Conservation (phyloP, 1,284 basidiomycete species). For the Taiwanofungus camphoratus region DNA sequence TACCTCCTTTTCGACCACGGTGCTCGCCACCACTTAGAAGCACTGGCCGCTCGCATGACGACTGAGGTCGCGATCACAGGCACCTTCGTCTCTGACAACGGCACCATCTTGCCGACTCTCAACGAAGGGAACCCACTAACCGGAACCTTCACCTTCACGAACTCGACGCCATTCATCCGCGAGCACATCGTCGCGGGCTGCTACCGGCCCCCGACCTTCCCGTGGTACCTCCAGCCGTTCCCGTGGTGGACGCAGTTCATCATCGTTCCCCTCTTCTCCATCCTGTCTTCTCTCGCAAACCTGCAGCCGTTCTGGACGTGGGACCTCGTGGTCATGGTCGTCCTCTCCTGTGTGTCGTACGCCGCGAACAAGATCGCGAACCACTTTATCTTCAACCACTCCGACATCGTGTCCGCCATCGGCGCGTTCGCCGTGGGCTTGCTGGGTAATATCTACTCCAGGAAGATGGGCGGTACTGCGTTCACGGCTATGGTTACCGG, state of each 20-base stretch:
- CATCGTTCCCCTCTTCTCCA: conserved; percentile 80
- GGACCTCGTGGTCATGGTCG: conserved; percentile 78
- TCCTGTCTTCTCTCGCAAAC: conserved; percentile 70
- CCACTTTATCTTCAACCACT: conserved; percentile 81
- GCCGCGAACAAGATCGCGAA: conserved; percentile 76
- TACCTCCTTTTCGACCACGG: conserved; percentile 71
- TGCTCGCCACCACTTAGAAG: conserved; percentile 47
- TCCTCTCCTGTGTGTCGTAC: conserved; percentile 79
- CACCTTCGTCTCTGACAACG: conserved; percentile 61
- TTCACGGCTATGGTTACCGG: conserved; percentile 89
- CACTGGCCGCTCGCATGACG: conserved; percentile 44
- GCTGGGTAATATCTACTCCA: conserved; percentile 79
- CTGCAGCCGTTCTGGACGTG: conserved; percentile 67
- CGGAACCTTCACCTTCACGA: conserved; percentile 76
- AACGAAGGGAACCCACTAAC: conserved; percentile 42
- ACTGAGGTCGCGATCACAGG: conserved; percentile 54
- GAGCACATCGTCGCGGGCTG: conserved; percentile 60
- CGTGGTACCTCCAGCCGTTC: conserved; percentile 79
- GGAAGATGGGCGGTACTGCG: conserved; percentile 83
- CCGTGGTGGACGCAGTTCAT: conserved; percentile 73
- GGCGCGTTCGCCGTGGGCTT: conserved; percentile 82
- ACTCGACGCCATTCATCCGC: conserved; percentile 36
- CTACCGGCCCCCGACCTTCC: conserved; percentile 54
- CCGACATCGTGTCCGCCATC: conserved; percentile 81
- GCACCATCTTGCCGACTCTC: conserved; percentile 30